A percentile compares a stretch with the other conserved stretches of the same genome.
These are phyloP conservation scores for Linaria vulgaris DNA, from an alignment of 257 asterid species.

Conservation along the genomic window DNA sequence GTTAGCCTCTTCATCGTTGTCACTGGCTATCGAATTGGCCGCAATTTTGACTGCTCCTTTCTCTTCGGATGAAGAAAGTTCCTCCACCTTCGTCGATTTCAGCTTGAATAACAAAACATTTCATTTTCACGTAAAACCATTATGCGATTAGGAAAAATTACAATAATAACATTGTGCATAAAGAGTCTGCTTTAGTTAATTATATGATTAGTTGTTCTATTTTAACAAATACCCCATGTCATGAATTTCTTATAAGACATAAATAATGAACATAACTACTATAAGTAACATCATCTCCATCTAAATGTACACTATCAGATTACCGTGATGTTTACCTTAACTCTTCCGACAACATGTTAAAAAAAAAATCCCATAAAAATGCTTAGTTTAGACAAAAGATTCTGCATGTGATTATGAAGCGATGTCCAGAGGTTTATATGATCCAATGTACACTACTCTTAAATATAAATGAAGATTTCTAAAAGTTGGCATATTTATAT, in stretches of 20 bases:
- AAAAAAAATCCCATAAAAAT: background rate
- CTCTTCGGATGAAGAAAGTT: constrained; percentile 36
- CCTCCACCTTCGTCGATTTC: constrained; percentile 28
- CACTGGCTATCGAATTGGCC: constrained; percentile 24
- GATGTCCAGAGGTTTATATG: background rate
- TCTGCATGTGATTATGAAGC: background rate
- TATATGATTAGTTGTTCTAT: background rate
- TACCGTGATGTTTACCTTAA: too few species aligned
- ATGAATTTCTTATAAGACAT: background rate
- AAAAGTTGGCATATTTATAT: constrained; percentile 8
- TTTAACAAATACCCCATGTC: background rate
- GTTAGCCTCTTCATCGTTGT: constrained; percentile 71
- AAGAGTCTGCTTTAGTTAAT: background rate
- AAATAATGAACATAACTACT: background rate
- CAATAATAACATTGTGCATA: background rate
- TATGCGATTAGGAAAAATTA: background rate
- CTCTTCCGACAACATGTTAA: too few species aligned
- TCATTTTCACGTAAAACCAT: background rate
- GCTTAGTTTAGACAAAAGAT: background rate
- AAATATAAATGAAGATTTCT: background rate
- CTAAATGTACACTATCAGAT: background rate
- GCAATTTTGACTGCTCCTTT: constrained; percentile 27
- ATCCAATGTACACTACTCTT: background rate
- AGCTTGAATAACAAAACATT: background rate
- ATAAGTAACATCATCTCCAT: background rate